Percentiles rank a stretch among this genome's conserved stretches.
Conservation (phyloP, 805 yeast genomes). For the Kuraishia piskuri region DNA sequence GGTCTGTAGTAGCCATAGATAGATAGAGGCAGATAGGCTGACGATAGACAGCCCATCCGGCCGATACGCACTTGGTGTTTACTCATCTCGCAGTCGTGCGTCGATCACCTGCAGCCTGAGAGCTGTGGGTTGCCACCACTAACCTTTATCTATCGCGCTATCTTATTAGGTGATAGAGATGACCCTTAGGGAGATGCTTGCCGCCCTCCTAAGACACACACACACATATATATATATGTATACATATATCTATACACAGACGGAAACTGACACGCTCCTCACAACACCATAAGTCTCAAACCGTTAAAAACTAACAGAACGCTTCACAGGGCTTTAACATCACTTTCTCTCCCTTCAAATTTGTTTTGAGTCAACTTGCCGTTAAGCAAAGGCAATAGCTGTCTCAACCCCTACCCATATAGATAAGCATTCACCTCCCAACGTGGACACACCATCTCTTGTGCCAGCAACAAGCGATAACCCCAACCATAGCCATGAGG, state of each 20-base stretch:
- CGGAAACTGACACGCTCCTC: neutral
- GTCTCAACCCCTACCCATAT: neutral
- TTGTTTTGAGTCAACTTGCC: neutral
- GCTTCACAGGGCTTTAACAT: neutral
- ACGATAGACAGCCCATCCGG: neutral
- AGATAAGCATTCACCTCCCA: neutral
- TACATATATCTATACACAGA: neutral
- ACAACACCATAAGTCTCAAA: neutral
- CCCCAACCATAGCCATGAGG: conserved; percentile 44
- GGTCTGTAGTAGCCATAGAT: neutral
- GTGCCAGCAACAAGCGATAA: conserved; percentile 2
- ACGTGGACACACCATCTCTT: neutral
- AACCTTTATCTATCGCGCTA: neutral
- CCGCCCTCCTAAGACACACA: neutral
- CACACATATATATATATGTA: neutral
- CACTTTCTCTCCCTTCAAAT: neutral
- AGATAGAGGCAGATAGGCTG: neutral
- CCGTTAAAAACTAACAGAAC: neutral
- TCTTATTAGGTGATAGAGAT: neutral
- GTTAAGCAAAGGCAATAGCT: neutral
- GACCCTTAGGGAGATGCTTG: neutral
- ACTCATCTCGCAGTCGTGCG: neutral
- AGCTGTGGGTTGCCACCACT: neutral
- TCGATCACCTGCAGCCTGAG: neutral
- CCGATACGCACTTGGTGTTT: neutral